Conservation (phyloP, 2,329 filamentous ascomycete genomes). For the Alternaria arbusti region DNA sequence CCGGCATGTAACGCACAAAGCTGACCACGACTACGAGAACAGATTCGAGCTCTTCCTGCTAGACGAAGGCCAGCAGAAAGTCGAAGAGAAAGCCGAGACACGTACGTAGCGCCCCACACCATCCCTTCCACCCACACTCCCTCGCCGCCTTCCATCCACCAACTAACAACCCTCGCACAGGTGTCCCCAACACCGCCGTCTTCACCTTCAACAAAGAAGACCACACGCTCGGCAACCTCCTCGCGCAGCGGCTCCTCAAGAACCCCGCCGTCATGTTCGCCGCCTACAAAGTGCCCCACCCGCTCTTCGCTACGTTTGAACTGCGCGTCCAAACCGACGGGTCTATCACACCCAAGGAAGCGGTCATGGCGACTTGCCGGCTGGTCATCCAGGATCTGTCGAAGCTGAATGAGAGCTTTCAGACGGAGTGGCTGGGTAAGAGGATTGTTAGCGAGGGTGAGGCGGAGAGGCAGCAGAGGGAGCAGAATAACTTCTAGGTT, state of each 20-base stretch:
- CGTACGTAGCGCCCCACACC: constrained; percentile 67
- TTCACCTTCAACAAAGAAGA: constrained; percentile 98
- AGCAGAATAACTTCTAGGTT: constrained; percentile 37
- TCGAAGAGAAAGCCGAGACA: constrained; percentile 85
- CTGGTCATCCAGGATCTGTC: constrained; percentile 82
- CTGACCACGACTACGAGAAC: constrained; percentile 28
- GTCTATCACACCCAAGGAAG: constrained; percentile 84
- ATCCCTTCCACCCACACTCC: neutral
- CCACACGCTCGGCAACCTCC: constrained; percentile 90
- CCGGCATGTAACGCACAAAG: constrained; percentile 9
- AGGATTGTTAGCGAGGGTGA: constrained; percentile 45
- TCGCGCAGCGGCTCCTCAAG: constrained; percentile 84
- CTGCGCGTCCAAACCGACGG: constrained; percentile 94
- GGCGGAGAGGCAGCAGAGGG: constrained; percentile 38
- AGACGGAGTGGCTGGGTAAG: constrained; percentile 68
- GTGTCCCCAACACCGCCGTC: constrained; percentile 91
- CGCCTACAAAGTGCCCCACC: constrained; percentile 76
- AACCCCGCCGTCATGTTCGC: constrained; percentile 86
- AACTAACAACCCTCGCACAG: constrained; percentile 53
- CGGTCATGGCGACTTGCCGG: constrained; percentile 79
- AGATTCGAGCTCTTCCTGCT: constrained; percentile 96
- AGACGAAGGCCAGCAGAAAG: constrained; percentile 88
- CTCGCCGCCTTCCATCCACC: neutral
- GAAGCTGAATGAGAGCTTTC: constrained; percentile 84
- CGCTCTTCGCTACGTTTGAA: constrained; percentile 60